Evolutionary conservation across 1,284 basidiomycete species (phyloP), one percentile per base, ranked within the genome.

Genomic region (Trametes sp.): DNA sequence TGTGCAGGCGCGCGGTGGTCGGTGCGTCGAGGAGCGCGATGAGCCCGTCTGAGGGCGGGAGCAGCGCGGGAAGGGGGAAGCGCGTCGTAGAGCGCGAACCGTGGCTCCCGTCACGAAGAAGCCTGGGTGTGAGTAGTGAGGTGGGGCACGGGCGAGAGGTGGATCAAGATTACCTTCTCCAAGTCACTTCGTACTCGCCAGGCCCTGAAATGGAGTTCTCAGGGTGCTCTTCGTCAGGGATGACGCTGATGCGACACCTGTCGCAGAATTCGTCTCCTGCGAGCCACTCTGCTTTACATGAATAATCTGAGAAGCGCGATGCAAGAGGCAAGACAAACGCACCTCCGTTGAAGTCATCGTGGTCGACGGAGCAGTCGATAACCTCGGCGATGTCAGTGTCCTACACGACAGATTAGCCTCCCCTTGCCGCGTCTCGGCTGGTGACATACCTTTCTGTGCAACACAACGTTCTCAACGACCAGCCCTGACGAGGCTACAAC

Each of bases 21-120:
- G 90, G 88, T 2, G 87, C 80, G 54, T 82, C 76, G 8, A 93
- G 78, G 4, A 93, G 78, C 8, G 89, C 89, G 49, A 92, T 75
- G 11, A 93, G 75, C 7, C 77, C 80, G 57, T 90, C 85, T 10
- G 75, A 71, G 6, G 89, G 90, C 6, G 86, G 85, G 31, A 74
- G 77, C 23, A 93, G 77, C 2, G 78, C 54, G 0, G 91, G 90
- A n/a, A 93, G 75, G 1, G 80, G 69, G 66, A 89, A 78, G 23
- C 68, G 74, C n/a, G 83, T 88, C 13, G 76, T 81, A 5, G 84
- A 77, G n/a, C 74, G 66, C 0, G 81, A 70, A 2, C 84, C 84
- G 35, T 74, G 73, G 33, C 78, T 73, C 4, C 81, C 83, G 54
- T 81, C 72, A 44, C 77, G 70, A 28, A 81, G 63, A 14, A 84